phyloP scores from a whole-genome alignment of 768 basidiomycete species.

The Megacollybia marginata region DNA sequence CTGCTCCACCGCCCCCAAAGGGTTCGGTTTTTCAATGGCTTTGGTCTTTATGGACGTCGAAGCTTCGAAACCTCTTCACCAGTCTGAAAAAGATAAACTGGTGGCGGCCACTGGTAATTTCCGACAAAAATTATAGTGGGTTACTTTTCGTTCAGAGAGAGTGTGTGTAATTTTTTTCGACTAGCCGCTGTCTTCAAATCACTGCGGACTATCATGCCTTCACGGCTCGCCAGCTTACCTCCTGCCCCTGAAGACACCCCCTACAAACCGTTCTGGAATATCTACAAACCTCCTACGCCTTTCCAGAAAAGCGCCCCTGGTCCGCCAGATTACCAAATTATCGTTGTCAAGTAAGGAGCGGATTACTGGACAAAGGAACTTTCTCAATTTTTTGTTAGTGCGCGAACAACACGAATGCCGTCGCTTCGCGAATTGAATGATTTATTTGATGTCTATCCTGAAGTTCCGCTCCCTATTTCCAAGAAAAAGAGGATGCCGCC shows the following conservation, averaged over 20 bases:
- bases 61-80: constrained; percentile 21
- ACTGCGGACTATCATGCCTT: constrained; percentile 31
- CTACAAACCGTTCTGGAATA: constrained; percentile 81
- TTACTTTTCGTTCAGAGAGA: not conserved
- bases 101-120: constrained; percentile 56
- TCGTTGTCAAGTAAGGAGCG: constrained; percentile 73
- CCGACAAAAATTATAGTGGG: constrained; percentile 48
- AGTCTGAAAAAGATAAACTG: constrained; percentile 27
- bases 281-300: constrained; percentile 86
- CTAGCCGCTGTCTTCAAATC: constrained; percentile 62
- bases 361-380: not conserved
- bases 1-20: constrained; percentile 6
- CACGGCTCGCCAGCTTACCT: constrained; percentile 5
- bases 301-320: constrained; percentile 75
- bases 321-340: constrained; percentile 79
- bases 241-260: constrained; percentile 31
- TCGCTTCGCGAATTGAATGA: constrained; percentile 68
- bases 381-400: constrained; percentile 36
- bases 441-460: constrained; percentile 66
- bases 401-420: constrained; percentile 76
- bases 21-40: constrained; percentile 28
- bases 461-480: constrained; percentile 55
- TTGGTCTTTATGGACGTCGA: constrained; percentile 21
- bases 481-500: constrained; percentile 25
- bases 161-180: not conserved